Evolutionary conservation across 169 alveolate species (phyloP).

Genomic region (Plasmodium inui): DNA sequence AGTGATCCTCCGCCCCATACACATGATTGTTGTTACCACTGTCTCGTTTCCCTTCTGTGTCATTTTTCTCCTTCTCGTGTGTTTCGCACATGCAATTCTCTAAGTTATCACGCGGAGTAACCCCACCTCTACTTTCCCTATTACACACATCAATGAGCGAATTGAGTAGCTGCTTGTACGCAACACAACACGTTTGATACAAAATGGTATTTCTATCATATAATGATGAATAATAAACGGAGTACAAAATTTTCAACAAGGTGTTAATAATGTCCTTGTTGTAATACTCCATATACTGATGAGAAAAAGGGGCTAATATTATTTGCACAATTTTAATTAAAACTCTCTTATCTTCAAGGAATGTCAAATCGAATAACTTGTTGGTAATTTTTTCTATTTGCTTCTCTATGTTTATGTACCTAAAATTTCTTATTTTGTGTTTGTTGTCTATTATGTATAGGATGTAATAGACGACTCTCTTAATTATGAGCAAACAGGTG

Average conservation of each 20-base stretch:
- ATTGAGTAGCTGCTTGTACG: slow-evolving; percentile 56
- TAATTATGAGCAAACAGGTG: slow-evolving; percentile 22
- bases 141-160: slow-evolving; percentile 67
- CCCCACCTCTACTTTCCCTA: slow-evolving; percentile 10
- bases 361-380: slow-evolving; percentile 60
- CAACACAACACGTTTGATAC: slow-evolving; percentile 70
- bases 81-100: neutral
- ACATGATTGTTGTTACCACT: neutral
- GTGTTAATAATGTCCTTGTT: slow-evolving; percentile 56
- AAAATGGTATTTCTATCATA: slow-evolving; percentile 47
- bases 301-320: slow-evolving; percentile 61
- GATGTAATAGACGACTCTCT: slow-evolving; percentile 42
- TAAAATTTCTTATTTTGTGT: slow-evolving; percentile 31
- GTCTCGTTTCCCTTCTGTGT: neutral
- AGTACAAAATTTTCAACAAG: slow-evolving; percentile 39
- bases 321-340: slow-evolving; percentile 65
- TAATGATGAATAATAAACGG: slow-evolving; percentile 65
- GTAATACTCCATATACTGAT: slow-evolving; percentile 43
- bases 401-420: slow-evolving; percentile 34
- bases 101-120: neutral
- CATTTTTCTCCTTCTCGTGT: neutral
- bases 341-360: slow-evolving; percentile 42
- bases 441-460: slow-evolving; percentile 58
- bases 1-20: neutral
- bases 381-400: slow-evolving; percentile 64